phyloP scores from a whole-genome alignment of 1,284 basidiomycete species.

The Heterobasidion parviporum region DNA sequence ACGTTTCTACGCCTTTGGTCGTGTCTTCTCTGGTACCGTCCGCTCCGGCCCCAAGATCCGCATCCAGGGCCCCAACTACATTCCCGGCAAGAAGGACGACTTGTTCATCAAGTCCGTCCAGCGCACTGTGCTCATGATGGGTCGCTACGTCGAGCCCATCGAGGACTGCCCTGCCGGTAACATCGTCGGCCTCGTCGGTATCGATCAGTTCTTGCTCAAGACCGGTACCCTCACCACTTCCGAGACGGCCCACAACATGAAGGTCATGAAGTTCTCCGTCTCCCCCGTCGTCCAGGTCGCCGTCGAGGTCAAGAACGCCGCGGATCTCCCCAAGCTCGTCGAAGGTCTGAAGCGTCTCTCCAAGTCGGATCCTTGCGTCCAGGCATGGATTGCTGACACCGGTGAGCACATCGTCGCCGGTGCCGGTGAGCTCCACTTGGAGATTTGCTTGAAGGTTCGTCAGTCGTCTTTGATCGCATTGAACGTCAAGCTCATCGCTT shows the following conservation, averaged over 20 bases:
- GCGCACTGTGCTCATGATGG: slow-evolving; percentile 99
- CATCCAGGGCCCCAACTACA: slow-evolving; percentile 99
- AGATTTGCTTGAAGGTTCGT: slow-evolving; percentile 94
- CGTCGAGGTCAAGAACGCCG: slow-evolving; percentile 99
- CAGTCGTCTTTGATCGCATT: background rate
- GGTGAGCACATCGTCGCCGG: slow-evolving; percentile 99
- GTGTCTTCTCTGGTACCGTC: slow-evolving; percentile 99
- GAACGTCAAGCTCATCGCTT: background rate
- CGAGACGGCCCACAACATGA: slow-evolving; percentile 99
- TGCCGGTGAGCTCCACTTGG: slow-evolving; percentile 98
- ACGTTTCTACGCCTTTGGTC: slow-evolving; percentile 99
- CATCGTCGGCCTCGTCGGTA: slow-evolving; percentile 98
- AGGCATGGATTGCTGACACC: slow-evolving; percentile 88
- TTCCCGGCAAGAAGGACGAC: slow-evolving; percentile 99
- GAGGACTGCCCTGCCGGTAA: slow-evolving; percentile 99
- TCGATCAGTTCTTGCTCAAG: slow-evolving; percentile 99
- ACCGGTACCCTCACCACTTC: slow-evolving; percentile 96
- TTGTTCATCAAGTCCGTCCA: slow-evolving; percentile 98
- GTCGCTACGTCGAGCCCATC: slow-evolving; percentile 96
- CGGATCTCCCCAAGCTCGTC: slow-evolving; percentile 97
- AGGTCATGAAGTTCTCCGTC: slow-evolving; percentile 99
- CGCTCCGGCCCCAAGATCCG: slow-evolving; percentile 97
- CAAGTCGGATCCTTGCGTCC: slow-evolving; percentile 99
- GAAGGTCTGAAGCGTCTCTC: slow-evolving; percentile 99
- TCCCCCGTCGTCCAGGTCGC: slow-evolving; percentile 99